Evolutionary conservation across 208 protist species (phyloP), one percentile per base, ranked within the genome.

Genomic region (Leishmania aethiopica): DNA sequence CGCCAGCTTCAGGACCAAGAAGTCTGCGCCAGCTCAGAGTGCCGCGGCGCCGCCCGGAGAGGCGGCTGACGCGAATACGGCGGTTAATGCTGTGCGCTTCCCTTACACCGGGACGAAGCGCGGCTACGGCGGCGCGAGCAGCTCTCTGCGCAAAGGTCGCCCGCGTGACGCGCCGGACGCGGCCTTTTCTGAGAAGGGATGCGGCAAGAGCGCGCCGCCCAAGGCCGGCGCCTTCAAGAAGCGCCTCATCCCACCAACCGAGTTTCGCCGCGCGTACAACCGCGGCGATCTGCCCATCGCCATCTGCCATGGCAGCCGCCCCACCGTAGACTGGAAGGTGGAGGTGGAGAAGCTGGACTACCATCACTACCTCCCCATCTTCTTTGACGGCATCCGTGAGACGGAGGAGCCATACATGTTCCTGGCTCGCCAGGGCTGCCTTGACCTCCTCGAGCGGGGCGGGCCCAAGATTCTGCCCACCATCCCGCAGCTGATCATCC

Each of bases 301-400:
- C 45, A 91, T 99, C 42, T 91, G 98, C 71, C 99, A 99, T 85
- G 91, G 91, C 57, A 94, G 91, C 78, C 91, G 90, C 19, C 88
- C 92, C 13, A 85, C 87, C n/a, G 87, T 98, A 71, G 91, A 98
- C 60, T 99, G 99, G 99, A 99, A 99, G 89, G 98, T 99, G 79
- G 96, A 99, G 73, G 96, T 99, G 51, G 98, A 99, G 82, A 98
- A 99, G 87, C 93, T 99, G 11, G 99, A 99, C 88, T 99, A 99
- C 87, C 98, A 99, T 85, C 99, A 99, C 91, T 99, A 99, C 88
- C 95, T 99, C 47, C 99, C 99, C 69, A 99, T 99, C 80, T 99
- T 99, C 86, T 99, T 99, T 89, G 99, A 99, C 85, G 99, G 99
- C 19, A 96, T 99, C 47, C 93, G 99, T 57, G 99, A 99, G 85